Conservation (phyloP, 805 yeast genomes). For the Lachancea waltii region DNA sequence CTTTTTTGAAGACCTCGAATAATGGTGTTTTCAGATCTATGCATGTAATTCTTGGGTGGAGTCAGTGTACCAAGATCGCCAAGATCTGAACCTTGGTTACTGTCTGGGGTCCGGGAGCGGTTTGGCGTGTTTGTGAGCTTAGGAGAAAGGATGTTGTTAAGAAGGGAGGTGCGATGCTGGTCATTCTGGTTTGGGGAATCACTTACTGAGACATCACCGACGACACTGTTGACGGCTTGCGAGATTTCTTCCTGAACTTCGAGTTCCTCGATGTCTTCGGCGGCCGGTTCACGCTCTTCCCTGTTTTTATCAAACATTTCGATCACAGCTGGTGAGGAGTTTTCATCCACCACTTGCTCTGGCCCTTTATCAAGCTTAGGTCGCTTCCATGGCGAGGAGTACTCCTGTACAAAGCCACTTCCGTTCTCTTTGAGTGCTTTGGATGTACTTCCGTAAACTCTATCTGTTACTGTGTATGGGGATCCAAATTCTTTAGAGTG, state of each 20-base stretch:
- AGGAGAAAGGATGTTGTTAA: constrained; percentile 4
- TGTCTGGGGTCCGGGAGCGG: no score
- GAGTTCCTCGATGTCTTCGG: neutral
- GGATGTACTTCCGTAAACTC: no score
- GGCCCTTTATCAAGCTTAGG: neutral
- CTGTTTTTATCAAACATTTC: constrained; percentile 20
- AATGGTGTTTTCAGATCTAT: neutral
- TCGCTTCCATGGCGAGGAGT: constrained; percentile 1
- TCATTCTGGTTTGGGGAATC: constrained; percentile 2
- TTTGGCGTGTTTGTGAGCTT: constrained; percentile 3
- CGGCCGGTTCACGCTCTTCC: neutral
- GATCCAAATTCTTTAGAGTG: neutral
- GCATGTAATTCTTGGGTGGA: constrained; percentile 2
- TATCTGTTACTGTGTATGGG: neutral
- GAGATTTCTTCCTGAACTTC: constrained; percentile 5
- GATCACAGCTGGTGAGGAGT: constrained; percentile 24
- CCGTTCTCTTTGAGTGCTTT: no score
- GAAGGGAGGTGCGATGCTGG: constrained; percentile 3
- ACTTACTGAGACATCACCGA: constrained; percentile 1
- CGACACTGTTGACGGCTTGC: constrained; percentile 5
- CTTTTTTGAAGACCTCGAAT: constrained; percentile 1
- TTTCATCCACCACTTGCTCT: no score
- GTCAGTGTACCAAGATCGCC: constrained; percentile 3
- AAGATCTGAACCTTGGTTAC: neutral
- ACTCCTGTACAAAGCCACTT: no score